Base-by-base conservation (phyloP, 192 early-diverging fungal species). In the Entomortierella lignicola region DNA sequence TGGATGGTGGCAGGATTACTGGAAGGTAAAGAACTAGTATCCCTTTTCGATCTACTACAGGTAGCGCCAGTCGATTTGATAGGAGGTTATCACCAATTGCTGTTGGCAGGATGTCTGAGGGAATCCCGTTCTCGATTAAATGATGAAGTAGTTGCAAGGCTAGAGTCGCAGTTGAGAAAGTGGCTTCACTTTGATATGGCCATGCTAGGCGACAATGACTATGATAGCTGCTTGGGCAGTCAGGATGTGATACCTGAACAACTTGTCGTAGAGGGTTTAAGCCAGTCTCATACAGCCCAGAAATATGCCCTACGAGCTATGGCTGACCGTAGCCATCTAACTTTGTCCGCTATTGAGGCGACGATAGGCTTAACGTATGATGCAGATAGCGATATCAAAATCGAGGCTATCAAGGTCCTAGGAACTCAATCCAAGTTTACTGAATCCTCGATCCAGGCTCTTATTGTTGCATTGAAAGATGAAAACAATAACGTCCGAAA, bases 1-100 rank as follows among this genome's bases (percentile, higher is more conserved):
- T 71, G 60, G 60, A 71, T 71, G 69, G 60, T 71, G 48, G 66
- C 66, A 53, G 66, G 66, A 26, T 34, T 53, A 17, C 48, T 69
- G 25, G 32, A 60, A 39, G 56, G 66, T 43, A 43, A 23, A 21
- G 47, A 44, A 41, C 20, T 69, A 23, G 56, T 39, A 15, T 8
- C 15, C 1, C 60, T 69, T 60, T 69, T 69, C 25, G 47, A 26
- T 52, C 34, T 60, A 25, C 53, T 69, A 15, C 55, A 69, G 50
- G 56, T 3, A 60, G 30, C 32, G 32, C 57, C 66, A 37, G 43
- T 56, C 31, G 66, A 69, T 60, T 60, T 69, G 47, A 69, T 69
- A 20, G 66, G 66, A 60, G 66, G 56, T 0, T 54, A 54, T 13
- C 66, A 69, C 48, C 66, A 60, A 31, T 47, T 53, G 29, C 4